Evolutionary conservation across 345 rosid species (phyloP).

Genomic region (Abelmoschus esculentus): DNA sequence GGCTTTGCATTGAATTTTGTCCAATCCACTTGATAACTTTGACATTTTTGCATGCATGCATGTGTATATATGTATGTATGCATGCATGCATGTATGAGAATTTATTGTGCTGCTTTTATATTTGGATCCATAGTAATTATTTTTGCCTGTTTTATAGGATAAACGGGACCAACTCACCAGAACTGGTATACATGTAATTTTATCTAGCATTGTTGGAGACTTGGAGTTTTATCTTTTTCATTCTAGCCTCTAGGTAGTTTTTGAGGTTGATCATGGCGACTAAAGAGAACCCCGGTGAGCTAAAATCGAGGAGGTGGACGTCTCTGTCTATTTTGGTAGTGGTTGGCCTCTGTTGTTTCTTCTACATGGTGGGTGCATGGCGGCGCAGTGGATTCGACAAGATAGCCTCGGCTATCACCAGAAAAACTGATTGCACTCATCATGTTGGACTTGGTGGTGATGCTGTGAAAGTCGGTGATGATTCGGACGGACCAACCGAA

Average conservation of each 20-base stretch:
- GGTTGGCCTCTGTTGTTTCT: neutral
- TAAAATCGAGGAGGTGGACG: conserved; percentile 23
- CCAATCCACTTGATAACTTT: no score
- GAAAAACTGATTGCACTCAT: conserved; percentile 7
- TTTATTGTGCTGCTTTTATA: no score
- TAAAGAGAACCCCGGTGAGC: neutral
- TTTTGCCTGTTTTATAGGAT: neutral
- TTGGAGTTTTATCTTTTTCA: neutral
- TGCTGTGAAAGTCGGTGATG: neutral
- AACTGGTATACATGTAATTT: no score
- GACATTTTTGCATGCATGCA: no score
- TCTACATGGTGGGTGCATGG: neutral
- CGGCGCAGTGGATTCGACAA: conserved; percentile 23
- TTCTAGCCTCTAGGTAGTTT: neutral
- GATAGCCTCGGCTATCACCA: conserved; percentile 45
- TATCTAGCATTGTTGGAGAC: neutral
- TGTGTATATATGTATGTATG: no score
- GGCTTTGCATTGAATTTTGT: no score
- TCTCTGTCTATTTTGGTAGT: conserved; percentile 37
- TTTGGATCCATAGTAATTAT: no score
- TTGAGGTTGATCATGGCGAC: conserved; percentile 4
- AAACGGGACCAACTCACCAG: neutral
- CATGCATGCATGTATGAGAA: no score
- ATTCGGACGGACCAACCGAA: conserved; percentile 16
- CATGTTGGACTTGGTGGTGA: neutral